Percentiles rank a stretch among this genome's conserved stretches.
Conservation (phyloP, 2,329 filamentous ascomycete genomes). For the Plectosphaerella plurivora region DNA sequence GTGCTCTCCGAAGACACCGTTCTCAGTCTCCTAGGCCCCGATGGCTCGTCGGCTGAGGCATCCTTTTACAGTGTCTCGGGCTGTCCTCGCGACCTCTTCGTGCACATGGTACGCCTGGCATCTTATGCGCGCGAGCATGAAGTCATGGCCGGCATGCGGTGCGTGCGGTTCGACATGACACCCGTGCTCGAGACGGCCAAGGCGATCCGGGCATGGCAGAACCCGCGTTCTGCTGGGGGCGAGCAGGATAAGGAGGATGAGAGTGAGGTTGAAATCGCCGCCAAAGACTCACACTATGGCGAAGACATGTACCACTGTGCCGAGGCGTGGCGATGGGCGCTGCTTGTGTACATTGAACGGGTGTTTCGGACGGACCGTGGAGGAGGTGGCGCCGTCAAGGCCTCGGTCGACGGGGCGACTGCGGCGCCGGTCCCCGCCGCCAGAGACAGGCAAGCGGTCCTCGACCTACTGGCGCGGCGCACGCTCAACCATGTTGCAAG, state of each 20-base stretch:
- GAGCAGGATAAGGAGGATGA: slow-evolving; percentile 1
- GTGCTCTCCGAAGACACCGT: slow-evolving; percentile 13
- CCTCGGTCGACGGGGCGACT: too few relatives aligned
- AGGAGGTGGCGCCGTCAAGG: too few relatives aligned
- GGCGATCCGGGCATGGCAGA: slow-evolving; percentile 13
- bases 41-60: slow-evolving; percentile 13
- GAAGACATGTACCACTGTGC: slow-evolving; percentile 25
- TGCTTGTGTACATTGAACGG: slow-evolving; percentile 24
- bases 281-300: slow-evolving; percentile 7
- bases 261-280: neutral
- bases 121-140: slow-evolving; percentile 22
- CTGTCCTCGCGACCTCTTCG: slow-evolving; percentile 22
- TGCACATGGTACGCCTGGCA: slow-evolving; percentile 19
- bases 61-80: slow-evolving; percentile 27
- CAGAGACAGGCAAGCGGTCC: slow-evolving; percentile 5
- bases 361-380: slow-evolving; percentile 19
- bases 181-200: slow-evolving; percentile 15
- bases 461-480: slow-evolving; percentile 18
- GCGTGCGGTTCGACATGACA: slow-evolving; percentile 20
- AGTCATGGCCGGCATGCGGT: slow-evolving; percentile 21
- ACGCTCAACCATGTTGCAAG: slow-evolving; percentile 23
- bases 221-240: slow-evolving; percentile 5
- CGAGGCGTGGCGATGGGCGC: slow-evolving; percentile 25
- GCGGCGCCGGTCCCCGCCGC: too few relatives aligned
- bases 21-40: slow-evolving; percentile 8